Evolutionary conservation across 164 flowering plant species (phyloP), one percentile per base, ranked within the genome.

Genomic region (Sedum album): DNA sequence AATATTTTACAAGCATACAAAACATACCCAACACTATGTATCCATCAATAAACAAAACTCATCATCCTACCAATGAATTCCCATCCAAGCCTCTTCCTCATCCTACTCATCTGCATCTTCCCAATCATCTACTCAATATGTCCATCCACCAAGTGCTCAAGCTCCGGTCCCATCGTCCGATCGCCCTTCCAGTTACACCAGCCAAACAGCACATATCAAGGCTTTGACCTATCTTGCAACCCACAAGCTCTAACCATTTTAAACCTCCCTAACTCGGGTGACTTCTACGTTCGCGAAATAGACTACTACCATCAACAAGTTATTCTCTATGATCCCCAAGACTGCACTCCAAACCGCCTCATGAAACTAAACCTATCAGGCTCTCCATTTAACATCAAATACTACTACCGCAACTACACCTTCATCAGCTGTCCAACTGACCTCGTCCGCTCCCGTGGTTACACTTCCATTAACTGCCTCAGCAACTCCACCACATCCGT

Each of bases 381-480:
- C 30, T 71, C 87, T 6, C 89, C 88, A 17, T 87, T 89, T 60
- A 10, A 5, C 20, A 57, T 57, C 20, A 5, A 57, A 6, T 74
- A 72, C 25, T 10, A 42, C 33, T 46, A 42, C 44, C 73, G 66
- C 21, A 72, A 77, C 73, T 83, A 71, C 78, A 77, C 80, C 10
- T 85, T 87, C 72, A 63, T 82, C 0, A 78, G 74, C 64, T 89
- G 96, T 64, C 83, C 87, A 18, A 0, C 69, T n/a, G 64, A 72
- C 17, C 11, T 65, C 13, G 63, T 72, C 4, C 48, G 18, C 44
- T 57, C 76, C 0, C 39, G 53, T 3, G n/a, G n/a, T n/a, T 71
- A 68, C 36, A 48, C 68, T 2, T 1, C 63, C 62, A 71, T 86
- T 20, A 73, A 30, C 31, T 88, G 90, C 67, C 82, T 86, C 6